phyloP scores from a whole-genome alignment of 768 basidiomycete genomes.

The Boletus sensibilis region DNA sequence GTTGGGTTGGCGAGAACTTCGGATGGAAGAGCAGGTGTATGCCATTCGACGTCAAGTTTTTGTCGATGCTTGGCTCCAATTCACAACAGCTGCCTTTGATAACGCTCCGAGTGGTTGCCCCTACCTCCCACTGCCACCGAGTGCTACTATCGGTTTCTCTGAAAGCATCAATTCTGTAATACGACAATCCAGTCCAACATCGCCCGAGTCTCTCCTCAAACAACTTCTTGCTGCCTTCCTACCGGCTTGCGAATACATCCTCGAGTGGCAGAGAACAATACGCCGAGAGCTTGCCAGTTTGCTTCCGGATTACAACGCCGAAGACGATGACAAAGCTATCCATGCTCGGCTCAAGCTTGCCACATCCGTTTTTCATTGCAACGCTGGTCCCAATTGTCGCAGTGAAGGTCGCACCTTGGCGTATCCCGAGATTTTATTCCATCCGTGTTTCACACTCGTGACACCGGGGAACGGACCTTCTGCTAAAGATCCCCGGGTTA shows the following conservation, averaged over 20 bases:
- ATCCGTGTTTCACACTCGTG: conserved; percentile 27
- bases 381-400: conserved; percentile 12
- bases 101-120: conserved; percentile 11
- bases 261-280: conserved; percentile 27
- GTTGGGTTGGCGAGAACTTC: conserved; percentile 32
- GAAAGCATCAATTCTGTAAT: conserved; percentile 26
- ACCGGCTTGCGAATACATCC: conserved; percentile 16
- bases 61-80: conserved; percentile 26
- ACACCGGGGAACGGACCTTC: conserved; percentile 4
- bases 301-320: conserved; percentile 20
- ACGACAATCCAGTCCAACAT: conserved; percentile 13
- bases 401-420: conserved; percentile 12
- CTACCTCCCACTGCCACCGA: conserved; percentile 29
- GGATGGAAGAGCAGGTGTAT: conserved; percentile 32
- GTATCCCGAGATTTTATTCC: conserved; percentile 30
- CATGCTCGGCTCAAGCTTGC: conserved; percentile 27
- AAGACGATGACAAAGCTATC: conserved; percentile 17
- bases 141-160: conserved; percentile 25
- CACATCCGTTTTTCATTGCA: conserved; percentile 29
- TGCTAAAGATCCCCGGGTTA: conserved; percentile 19
- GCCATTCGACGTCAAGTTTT: conserved; percentile 25
- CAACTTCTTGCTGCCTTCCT: conserved; percentile 22
- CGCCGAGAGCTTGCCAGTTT: conserved; percentile 30
- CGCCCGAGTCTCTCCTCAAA: conserved; percentile 10
- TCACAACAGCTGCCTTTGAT: conserved; percentile 18